Evolutionary conservation across 2,329 filamentous ascomycete genomes (phyloP), one percentile per base, ranked within the genome.

Genomic region (Pestalotiopsis sp.): DNA sequence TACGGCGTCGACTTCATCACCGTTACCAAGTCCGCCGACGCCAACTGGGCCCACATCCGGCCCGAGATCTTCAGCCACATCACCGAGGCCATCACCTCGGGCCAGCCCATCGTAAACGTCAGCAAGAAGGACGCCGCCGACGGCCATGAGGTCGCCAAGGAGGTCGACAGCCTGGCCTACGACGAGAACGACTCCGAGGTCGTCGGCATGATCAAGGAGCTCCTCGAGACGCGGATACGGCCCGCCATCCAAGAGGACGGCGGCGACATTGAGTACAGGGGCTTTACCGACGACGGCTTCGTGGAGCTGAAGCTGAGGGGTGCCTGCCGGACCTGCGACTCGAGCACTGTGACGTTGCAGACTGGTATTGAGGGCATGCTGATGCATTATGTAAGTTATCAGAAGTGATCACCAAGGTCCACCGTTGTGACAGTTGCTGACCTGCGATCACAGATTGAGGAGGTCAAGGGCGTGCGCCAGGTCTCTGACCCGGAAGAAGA

Each of bases 361-460:
- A 98, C 97, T 79, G 96, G 96, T 6, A 99, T 99, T 74, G 96
- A 99, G 86, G 93, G 93, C 73, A 98, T 99, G 96, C 81, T 98
- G 79, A 98, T 97, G 93, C 93, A 95, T 80, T 96, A 96, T 80
- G 92, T 94, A 81, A 88, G 92, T 89, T 60, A 45, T 17, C 20
- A 7, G 39, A 66, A 31, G 27, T 31, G 5, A 11, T 58, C 6
- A 52, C 14, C 31, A 12, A 23, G 3, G 13, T 20, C 39, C 27
- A 17, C 25, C 31, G 14, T 39, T 2, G 31, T 5, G 20, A 36
- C 17, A 3, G 12, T 39, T 17, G 61, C 17, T 6, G 57, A 45
- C 14, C 31, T 66, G 69, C 78, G 27, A 83, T 70, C 83, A 73
- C 25, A 64, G 89, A 97, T 98, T 72, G 95, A 98, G 80, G 96